Conservation (phyloP, 2,329 filamentous ascomycete species). For the Sporothrix mexicana region DNA sequence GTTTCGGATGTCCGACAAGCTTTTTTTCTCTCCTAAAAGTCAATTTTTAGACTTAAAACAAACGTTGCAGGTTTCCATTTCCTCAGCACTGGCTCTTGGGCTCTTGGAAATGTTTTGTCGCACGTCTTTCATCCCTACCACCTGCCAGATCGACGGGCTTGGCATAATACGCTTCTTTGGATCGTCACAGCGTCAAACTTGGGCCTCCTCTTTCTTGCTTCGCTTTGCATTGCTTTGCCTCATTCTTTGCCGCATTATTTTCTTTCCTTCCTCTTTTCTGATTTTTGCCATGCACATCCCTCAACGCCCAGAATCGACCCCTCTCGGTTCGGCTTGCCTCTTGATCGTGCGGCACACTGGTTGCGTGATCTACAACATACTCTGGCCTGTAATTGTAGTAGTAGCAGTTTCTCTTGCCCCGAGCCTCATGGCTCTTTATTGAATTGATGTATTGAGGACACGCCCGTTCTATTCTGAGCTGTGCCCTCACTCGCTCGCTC, state of each 20-base stretch:
- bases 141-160: not conserved
- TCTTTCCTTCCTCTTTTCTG: not conserved
- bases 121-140: not conserved
- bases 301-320: not conserved
- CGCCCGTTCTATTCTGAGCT: not conserved
- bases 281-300: too few species aligned
- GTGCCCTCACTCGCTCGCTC: too few species aligned
- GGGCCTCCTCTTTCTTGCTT: not conserved
- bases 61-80: not conserved
- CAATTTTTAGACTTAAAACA: not conserved
- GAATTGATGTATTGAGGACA: not conserved
- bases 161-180: slow-evolving; percentile 4
- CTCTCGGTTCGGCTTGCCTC: not conserved
- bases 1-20: slow-evolving; percentile 21
- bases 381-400: not conserved
- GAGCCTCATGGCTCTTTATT: not conserved
- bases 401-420: not conserved
- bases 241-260: not conserved
- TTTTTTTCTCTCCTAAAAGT: not conserved
- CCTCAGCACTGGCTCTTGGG: not conserved
- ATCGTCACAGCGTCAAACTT: not conserved
- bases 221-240: too few species aligned
- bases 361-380: slow-evolving; percentile 10
- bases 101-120: not conserved
- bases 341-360: not conserved